Base-by-base conservation (phyloP, 2,329 filamentous ascomycete genomes). In the Stachybotrys chlorohalonatus region DNA sequence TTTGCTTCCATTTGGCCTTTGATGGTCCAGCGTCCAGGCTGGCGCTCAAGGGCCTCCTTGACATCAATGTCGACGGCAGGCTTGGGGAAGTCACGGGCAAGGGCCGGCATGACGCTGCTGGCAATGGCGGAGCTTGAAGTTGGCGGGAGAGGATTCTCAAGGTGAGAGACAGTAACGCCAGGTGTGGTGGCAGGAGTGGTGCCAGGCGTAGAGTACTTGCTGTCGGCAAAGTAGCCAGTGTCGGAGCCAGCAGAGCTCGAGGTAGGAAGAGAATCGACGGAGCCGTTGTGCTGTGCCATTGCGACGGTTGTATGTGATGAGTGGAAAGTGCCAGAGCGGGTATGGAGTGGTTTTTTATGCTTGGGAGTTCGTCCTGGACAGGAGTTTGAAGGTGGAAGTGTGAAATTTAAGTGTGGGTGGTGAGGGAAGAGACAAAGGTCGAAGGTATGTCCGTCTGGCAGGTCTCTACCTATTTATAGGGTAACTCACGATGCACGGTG, bases 11-110 rank as follows among this genome's bases (percentile, higher is more conserved):
- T 60, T 55, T 71, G 63, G 16, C 71, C 71, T 51, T 64, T 64
- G 53, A 73, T 72, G 54, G 65, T 70, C 70, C 63, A 79, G 56
- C 63, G 74, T 56, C 70, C 70, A 2, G 77, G 76, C 53, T 70
- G 64, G 46, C 75, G 71, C 5, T 67, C 63, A 16, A 80, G 71
- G 50, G 76, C 69, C 60, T 75, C 68, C 45, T 70, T 66, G 13
- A 80, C 62, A 53, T 75, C 66, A 42, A 76, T 55, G 9, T 75
- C 68, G 2, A 64, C 58, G 1, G 59, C 51, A 2, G 76, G 75
- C 62, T 73, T 70, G 51, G 74, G 73, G 57, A 71, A 78, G 3
- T 64, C 57, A 24, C 71, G 70, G 13, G 65, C 63, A 8, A 70
- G 63, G 15, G 63, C 60, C 11, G 68, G 66, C 11, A 77, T 60